Evolutionary conservation across 139 green algal genomes (phyloP), one percentile per base, ranked within the genome.

Genomic region (Chlorella sp.): DNA sequence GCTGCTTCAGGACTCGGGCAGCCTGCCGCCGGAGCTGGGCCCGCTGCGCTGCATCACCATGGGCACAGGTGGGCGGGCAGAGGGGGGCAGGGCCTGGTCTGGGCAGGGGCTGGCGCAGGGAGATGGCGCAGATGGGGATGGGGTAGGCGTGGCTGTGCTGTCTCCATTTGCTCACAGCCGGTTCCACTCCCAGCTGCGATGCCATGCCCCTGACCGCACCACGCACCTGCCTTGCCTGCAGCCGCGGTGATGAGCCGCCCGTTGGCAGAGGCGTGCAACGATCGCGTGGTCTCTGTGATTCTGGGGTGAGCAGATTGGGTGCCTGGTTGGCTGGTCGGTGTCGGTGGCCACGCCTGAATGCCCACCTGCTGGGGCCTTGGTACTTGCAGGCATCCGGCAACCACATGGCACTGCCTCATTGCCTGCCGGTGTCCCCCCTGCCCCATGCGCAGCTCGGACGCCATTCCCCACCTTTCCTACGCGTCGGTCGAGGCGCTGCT

Each of bases 401-500:
- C n/a, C n/a, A n/a, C n/a, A n/a, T n/a, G n/a, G n/a, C n/a, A n/a
- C 46, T 54, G 46, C 7, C 64, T 46, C 41, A 1, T 14, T 80
- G 54, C n/a, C n/a, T 41, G 51, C 40, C 56, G 26, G 65, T 73
- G 2, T 16, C 62, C 62, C 62, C 7, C 46, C 7, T 54, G 7
- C 8, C 11, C 8, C 46, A 7, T 11, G 11, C 14, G 51, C 51
- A 60, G 51, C 51, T 60, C 51, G 2, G 51, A 60, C 16, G 51
- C 84, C 1, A 84, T 90, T 41, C 89, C 88, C 28, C 86, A 91
- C 46, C 73, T 93, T 51, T 89, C 81, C 44, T 87, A 91, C 40
- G 85, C 89, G 36, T 80, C 46, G 1, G 89, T 93, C 22, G 90
- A 93, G 82, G 83, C 68, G 56, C 73, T 90, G 32, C 86, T 93